A percentile compares a stretch with the other conserved stretches of the same genome.
Conservation (phyloP, 2,329 filamentous ascomycete genomes). For the Zymoseptoria tritici region DNA sequence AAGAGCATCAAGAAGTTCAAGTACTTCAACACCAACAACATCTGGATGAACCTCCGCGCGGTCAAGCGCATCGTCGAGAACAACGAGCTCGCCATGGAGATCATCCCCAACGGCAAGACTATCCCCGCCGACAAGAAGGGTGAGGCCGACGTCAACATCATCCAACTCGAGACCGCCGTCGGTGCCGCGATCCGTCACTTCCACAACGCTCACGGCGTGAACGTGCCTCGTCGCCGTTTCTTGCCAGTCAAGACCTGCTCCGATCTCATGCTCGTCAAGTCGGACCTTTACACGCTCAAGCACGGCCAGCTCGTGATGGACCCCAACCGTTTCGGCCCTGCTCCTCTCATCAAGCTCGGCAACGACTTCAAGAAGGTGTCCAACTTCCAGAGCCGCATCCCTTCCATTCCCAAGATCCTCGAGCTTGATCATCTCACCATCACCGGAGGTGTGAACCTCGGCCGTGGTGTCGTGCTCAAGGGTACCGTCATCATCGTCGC, state of each 20-base stretch:
- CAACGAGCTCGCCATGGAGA: constrained; percentile 98
- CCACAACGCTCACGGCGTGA: constrained; percentile 96
- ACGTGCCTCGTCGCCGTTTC: constrained; percentile 95
- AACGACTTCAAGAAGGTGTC: constrained; percentile 99
- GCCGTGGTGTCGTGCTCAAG: constrained; percentile 91
- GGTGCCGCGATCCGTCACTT: constrained; percentile 98
- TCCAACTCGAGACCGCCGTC: constrained; percentile 97
- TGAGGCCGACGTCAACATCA: constrained; percentile 92
- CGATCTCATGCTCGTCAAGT: constrained; percentile 99
- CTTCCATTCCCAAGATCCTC: constrained; percentile 82
- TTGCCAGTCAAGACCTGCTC: constrained; percentile 99
- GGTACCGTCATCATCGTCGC: constrained; percentile 98
- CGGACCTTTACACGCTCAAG: constrained; percentile 96
- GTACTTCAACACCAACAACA: constrained; percentile 99
- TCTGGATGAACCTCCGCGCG: constrained; percentile 96
- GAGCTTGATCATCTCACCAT: constrained; percentile 95
- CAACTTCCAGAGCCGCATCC: constrained; percentile 83
- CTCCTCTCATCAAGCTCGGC: constrained; percentile 96
- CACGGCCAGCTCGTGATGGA: constrained; percentile 98
- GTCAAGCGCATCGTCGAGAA: constrained; percentile 99
- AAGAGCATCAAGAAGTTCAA: constrained; percentile 99
- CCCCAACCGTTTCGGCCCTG: constrained; percentile 90
- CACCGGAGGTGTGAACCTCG: constrained; percentile 93
- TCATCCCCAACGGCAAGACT: constrained; percentile 98
- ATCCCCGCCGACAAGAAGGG: constrained; percentile 99